Evolutionary conservation across 1,284 basidiomycete species (phyloP), one percentile per base, ranked within the genome.

Genomic region (Irpex sp.): DNA sequence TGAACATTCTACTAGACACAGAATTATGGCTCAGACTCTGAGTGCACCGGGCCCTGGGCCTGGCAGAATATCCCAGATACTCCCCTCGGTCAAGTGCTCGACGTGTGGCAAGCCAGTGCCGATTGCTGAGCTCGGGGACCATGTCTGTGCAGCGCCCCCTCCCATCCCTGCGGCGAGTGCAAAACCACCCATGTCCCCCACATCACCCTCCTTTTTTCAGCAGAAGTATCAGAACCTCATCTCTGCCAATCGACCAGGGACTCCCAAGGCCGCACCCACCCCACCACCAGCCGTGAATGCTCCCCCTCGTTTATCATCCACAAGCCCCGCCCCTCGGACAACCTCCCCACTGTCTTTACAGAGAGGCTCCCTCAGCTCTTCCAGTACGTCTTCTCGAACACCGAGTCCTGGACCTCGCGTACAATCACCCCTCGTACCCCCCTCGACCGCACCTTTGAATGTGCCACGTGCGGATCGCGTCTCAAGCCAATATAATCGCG

Each of bases 1-100:
- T 52, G 9, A 13, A 56, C 54, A 26, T 11, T 17, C 9, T 26
- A 11, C 54, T 8, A 26, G n/a, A 56, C 54, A 36, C 58, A 63
- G 60, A 68, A 62, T 69, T 68, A 83, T 85, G 82, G 77, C 80
- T 62, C 75, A 79, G 62, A 72, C 80, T 64, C 76, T 80, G 62
- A 70, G 72, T 15, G 70, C 79, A 44, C 67, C 70, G 8, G 69
- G 73, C 31, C 69, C 72, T 9, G 66, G 48, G 62, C 69, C 67
- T 17, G 70, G 66, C 62, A 80, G 89, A 34, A 85, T 89, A 52
- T 93, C 91, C n/a, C 88, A 93, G 75, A 74, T 89, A 59, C 80
- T 96, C 15, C 92, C 93, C 3, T 82, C 86, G 1, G 89, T 94
- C 65, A 95, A 90, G 73, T 96, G 93, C 75, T 92, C 92, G 2